Evolutionary conservation across 495 filamentous ascomycete genomes (phyloP).

Genomic region (Parmelia sp.): DNA sequence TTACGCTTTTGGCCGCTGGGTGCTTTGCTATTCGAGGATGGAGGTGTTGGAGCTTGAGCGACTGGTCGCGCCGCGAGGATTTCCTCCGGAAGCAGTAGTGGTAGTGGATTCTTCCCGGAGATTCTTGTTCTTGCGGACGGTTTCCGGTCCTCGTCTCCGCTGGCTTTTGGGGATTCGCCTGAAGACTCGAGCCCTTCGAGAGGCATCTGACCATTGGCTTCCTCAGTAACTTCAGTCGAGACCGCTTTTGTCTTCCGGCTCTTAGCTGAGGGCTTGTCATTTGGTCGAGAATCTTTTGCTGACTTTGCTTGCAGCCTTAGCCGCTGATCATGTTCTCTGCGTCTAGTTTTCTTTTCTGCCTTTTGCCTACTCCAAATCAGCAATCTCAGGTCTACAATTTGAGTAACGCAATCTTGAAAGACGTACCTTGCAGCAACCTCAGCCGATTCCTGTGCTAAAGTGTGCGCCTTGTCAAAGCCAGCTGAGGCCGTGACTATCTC

Average conservation of each 20-base stretch:
- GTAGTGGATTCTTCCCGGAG: conserved; percentile 31
- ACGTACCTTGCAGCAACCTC: conserved; percentile 12
- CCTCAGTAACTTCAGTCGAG: neutral
- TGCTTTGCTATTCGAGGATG: conserved; percentile 30
- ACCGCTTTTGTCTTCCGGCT: neutral
- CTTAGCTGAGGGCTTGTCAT: neutral
- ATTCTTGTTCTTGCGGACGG: neutral
- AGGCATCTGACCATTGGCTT: neutral
- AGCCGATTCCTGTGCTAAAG: conserved; percentile 13
- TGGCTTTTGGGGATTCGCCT: conserved; percentile 33
- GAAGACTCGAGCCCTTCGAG: neutral
- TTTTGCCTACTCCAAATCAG: conserved; percentile 38
- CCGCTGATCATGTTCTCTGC: conserved; percentile 43
- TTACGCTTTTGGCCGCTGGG: conserved; percentile 40
- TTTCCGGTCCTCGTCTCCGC: conserved; percentile 19
- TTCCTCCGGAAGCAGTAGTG: conserved; percentile 48
- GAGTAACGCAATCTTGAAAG: conserved; percentile 31
- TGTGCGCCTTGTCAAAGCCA: conserved; percentile 18
- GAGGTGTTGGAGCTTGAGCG: conserved; percentile 37
- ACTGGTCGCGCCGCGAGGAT: conserved; percentile 44
- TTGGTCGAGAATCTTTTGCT: conserved; percentile 28
- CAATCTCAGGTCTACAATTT: conserved; percentile 37
- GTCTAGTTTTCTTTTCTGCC: conserved; percentile 38
- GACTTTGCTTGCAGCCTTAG: conserved; percentile 45
- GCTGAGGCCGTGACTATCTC: conserved; percentile 22